Evolutionary conservation across 2,329 filamentous ascomycete genomes (phyloP), one percentile per base, ranked within the genome.

Genomic region (Rachicladosporium sp.): DNA sequence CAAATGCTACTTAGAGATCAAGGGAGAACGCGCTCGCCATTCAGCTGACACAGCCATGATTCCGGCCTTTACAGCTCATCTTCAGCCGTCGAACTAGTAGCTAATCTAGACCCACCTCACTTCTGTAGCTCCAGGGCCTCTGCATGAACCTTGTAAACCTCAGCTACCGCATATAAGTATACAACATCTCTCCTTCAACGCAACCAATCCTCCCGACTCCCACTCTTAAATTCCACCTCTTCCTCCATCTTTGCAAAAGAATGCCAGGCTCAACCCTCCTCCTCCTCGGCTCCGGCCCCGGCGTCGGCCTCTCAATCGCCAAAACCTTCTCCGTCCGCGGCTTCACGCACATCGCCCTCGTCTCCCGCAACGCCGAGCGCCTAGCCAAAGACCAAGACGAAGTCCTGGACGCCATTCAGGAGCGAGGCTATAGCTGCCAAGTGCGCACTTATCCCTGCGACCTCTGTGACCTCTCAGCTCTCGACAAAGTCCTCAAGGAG

Each of bases 261-360:
- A 53, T 54, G 51, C 49, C 50, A 7, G 50, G 49, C 33, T 54
- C 50, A 32, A 58, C 53, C 2, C 45, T 57, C 21, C 33, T 57
- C 9, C 42, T 69, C 36, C 60, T 72, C 36, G 68, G 68, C 43
- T 61, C 65, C 10, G 68, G 68, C 9, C 66, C 68, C 0, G 68
- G 68, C 31, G 70, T 72, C 29, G 68, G 67, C 36, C 56, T 64
- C 35, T 47, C 61, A 29, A 53, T 65, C 4, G 61, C 65, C 6
- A 46, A 53, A 2, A 45, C 57, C 32, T 71, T 72, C 49, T 59
- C 63, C 4, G 54, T 60, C 6, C 61, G 63, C 15, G 60, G 62
- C 35, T 68, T 69, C 52, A 53, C 52, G 23, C 69, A 69, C 43
- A 51, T 73, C 7, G 64, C 70, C 9, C 60, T 74, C 2, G 57